A percentile compares a stretch with the other conserved stretches of the same genome.
phyloP scores from a whole-genome alignment of 2,329 filamentous ascomycete species.

The Aspergillus viridinutans region DNA sequence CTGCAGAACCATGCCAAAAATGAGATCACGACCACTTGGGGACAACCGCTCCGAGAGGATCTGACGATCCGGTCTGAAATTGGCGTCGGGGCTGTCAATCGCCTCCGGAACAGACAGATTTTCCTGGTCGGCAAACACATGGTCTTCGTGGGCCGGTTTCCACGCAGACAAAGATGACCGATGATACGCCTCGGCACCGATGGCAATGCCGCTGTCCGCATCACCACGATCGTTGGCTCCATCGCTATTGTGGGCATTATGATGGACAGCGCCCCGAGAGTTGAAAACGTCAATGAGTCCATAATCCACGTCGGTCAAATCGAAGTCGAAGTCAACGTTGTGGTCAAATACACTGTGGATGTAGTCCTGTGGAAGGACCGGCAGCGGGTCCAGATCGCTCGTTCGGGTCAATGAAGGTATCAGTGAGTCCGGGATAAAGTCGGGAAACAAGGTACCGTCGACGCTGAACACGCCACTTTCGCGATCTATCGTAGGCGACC shows the following conservation, averaged over 20 bases:
- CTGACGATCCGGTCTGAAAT: constrained; percentile 12
- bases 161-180: constrained; percentile 27
- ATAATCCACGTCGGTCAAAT: constrained; percentile 26
- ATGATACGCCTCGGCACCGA: constrained; percentile 26
- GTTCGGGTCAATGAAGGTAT: constrained; percentile 22
- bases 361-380: constrained; percentile 18
- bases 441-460: constrained; percentile 27
- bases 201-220: constrained; percentile 22
- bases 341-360: constrained; percentile 18
- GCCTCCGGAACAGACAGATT: constrained; percentile 24
- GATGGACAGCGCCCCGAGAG: constrained; percentile 9
- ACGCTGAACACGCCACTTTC: constrained; percentile 27
- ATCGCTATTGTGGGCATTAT: constrained; percentile 7
- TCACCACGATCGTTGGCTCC: constrained; percentile 16
- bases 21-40: constrained; percentile 51
- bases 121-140: constrained; percentile 23
- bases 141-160: constrained; percentile 23
- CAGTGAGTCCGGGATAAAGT: constrained; percentile 26
- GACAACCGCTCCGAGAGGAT: constrained; percentile 22
- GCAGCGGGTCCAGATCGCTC: constrained; percentile 19
- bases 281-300: constrained; percentile 26
- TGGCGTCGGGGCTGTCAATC: constrained; percentile 20
- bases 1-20: constrained; percentile 61
- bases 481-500: constrained; percentile 21
- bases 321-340: constrained; percentile 20